A percentile compares a stretch with the other conserved stretches of the same genome.
phyloP scores from a whole-genome alignment of 768 basidiomycete genomes.

The Psilocybe sp. region DNA sequence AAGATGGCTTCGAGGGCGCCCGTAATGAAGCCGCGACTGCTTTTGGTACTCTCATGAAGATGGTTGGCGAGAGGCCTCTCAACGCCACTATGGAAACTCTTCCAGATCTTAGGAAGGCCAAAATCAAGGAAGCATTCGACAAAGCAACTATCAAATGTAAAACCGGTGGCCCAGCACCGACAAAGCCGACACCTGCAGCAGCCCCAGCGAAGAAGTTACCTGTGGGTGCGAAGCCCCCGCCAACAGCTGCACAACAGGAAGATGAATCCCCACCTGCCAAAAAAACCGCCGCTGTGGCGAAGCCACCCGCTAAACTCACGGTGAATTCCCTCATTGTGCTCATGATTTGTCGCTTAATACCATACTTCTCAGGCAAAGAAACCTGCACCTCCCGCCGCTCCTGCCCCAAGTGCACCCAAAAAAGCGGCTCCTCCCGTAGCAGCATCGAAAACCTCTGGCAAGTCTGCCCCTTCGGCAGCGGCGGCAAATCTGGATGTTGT shows the following conservation, averaged over 20 bases:
- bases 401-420: constrained; percentile 37
- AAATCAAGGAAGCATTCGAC: constrained; percentile 92
- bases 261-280: constrained; percentile 33
- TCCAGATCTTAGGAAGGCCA: constrained; percentile 83
- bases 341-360: constrained; percentile 4
- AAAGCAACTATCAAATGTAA: constrained; percentile 92
- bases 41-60: constrained; percentile 91
- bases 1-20: constrained; percentile 87
- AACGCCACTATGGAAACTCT: constrained; percentile 84
- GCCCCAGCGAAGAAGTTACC: constrained; percentile 15
- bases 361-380: constrained; percentile 48
- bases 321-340: constrained; percentile 31
- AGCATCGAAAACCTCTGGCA: constrained; percentile 46
- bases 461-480: constrained; percentile 45
- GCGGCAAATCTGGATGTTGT: constrained; percentile 71
- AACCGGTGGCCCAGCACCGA: constrained; percentile 51
- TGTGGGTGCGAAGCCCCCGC: constrained; percentile 8
- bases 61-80: constrained; percentile 90
- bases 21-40: constrained; percentile 87
- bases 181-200: constrained; percentile 32
- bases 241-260: constrained; percentile 20
- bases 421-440: constrained; percentile 39
- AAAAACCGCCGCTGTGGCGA: constrained; percentile 45
- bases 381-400: constrained; percentile 26
- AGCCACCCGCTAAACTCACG: constrained; percentile 48